Percentiles rank a stretch among this genome's conserved stretches.
phyloP scores from a whole-genome alignment of 176 grass and related monocot genomes.

The Oryza officinalis region DNA sequence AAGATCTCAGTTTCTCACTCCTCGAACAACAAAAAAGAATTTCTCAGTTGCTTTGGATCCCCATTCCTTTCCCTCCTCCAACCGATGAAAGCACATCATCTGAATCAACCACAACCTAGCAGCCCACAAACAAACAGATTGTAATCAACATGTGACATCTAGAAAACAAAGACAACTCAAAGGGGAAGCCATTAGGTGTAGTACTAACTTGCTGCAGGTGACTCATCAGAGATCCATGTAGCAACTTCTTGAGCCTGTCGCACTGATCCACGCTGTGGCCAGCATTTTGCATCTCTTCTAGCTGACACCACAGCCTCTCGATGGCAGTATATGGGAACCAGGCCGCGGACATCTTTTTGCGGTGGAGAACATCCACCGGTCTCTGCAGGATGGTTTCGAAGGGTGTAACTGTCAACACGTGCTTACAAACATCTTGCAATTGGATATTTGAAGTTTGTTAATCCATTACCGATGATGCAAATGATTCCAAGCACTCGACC shows the following conservation, averaged over 20 bases:
- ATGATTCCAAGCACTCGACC: slow-evolving; percentile 79
- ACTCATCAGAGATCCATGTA: slow-evolving; percentile 59
- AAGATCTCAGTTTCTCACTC: neutral
- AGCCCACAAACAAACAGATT: neutral
- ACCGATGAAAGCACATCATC: slow-evolving; percentile 65
- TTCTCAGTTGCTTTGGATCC: slow-evolving; percentile 31
- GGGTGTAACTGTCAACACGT: slow-evolving; percentile 1
- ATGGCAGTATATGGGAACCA: slow-evolving; percentile 83
- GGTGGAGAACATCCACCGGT: slow-evolving; percentile 60
- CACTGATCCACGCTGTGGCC: slow-evolving; percentile 80
- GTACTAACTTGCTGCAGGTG: slow-evolving; percentile 71
- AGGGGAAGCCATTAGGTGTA: neutral
- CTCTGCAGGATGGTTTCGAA: slow-evolving; percentile 56
- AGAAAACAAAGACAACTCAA: neutral
- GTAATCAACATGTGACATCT: neutral
- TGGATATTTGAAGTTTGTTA: neutral
- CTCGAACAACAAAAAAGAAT: neutral
- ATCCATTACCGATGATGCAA: slow-evolving; percentile 69
- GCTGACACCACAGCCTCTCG: slow-evolving; percentile 74
- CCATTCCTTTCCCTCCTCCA: slow-evolving; percentile 34
- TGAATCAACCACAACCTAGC: slow-evolving; percentile 70
- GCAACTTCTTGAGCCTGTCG: slow-evolving; percentile 68
- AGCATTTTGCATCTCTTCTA: slow-evolving; percentile 66
- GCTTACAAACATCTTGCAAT: neutral
- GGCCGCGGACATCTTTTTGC: slow-evolving; percentile 80